Percentiles rank a stretch among this genome's conserved stretches.
Conservation (phyloP, 2,329 filamentous ascomycete species). For the Penicillium sp. region DNA sequence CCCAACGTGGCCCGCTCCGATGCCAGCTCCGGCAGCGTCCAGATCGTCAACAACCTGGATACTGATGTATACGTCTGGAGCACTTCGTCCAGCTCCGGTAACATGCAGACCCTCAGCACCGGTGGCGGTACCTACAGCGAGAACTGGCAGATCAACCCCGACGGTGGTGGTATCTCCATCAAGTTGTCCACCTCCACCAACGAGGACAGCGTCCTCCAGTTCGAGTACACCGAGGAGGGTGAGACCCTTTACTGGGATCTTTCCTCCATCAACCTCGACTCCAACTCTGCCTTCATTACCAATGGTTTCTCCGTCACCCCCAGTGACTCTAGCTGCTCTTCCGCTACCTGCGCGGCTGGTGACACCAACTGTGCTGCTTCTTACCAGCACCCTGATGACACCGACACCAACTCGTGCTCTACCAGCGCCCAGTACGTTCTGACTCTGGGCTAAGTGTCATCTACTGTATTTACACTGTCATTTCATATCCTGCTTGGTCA, state of each 20-base stretch:
- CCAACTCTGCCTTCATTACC: slow-evolving; percentile 32
- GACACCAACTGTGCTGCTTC: slow-evolving; percentile 32
- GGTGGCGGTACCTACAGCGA: slow-evolving; percentile 31
- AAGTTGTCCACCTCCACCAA: slow-evolving; percentile 30
- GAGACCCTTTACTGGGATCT: slow-evolving; percentile 40
- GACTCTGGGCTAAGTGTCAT: slow-evolving; percentile 29
- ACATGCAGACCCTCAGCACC: slow-evolving; percentile 28
- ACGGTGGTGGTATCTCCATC: slow-evolving; percentile 38
- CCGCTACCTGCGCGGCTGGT: slow-evolving; percentile 32
- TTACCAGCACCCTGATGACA: slow-evolving; percentile 38
- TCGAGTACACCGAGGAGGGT: slow-evolving; percentile 36
- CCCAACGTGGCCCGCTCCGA: slow-evolving; percentile 10
- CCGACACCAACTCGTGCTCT: slow-evolving; percentile 36
- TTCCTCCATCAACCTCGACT: slow-evolving; percentile 37
- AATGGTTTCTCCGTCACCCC: slow-evolving; percentile 32
- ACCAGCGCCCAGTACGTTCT: slow-evolving; percentile 28
- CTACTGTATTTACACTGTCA: background rate
- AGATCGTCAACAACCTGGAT: slow-evolving; percentile 35
- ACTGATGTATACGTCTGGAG: slow-evolving; percentile 36
- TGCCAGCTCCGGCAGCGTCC: slow-evolving; percentile 8
- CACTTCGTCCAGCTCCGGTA: slow-evolving; percentile 21
- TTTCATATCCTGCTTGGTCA: background rate
- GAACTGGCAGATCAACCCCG: slow-evolving; percentile 28
- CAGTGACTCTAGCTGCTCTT: slow-evolving; percentile 29
- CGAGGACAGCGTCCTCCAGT: slow-evolving; percentile 21